Conservation (phyloP, 805 yeast species). For the Kodamaea restingae region DNA sequence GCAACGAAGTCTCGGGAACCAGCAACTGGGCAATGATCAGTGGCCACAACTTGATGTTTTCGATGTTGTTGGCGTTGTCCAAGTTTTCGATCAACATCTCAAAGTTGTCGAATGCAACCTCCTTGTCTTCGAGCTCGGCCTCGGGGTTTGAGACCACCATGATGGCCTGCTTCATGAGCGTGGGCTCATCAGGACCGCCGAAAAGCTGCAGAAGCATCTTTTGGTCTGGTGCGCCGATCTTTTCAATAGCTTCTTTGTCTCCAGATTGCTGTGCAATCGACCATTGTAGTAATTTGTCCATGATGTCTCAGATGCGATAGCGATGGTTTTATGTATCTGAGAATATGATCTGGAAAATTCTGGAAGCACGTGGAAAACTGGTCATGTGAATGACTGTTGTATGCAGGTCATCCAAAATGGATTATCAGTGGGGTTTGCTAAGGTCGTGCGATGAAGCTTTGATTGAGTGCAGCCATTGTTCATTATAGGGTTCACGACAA, state of each 20-base stretch:
- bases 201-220: slow-evolving; percentile 73
- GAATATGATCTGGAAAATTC: not conserved
- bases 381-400: too few relatives aligned
- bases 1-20: slow-evolving; percentile 38
- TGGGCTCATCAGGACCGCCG: slow-evolving; percentile 79
- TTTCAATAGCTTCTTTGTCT: slow-evolving; percentile 62
- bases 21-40: slow-evolving; percentile 54
- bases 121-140: slow-evolving; percentile 57
- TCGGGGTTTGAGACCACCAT: slow-evolving; percentile 54
- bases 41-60: slow-evolving; percentile 78
- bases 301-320: slow-evolving; percentile 20
- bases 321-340: not conserved
- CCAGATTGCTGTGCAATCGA: slow-evolving; percentile 74
- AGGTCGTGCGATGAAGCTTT: too few relatives aligned
- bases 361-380: slow-evolving; percentile 1
- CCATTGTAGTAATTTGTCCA: slow-evolving; percentile 94
- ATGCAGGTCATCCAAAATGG: too few relatives aligned
- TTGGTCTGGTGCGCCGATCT: slow-evolving; percentile 74
- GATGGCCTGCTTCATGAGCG: slow-evolving; percentile 78
- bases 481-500: too few relatives aligned
- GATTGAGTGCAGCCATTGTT: too few relatives aligned
- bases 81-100: slow-evolving; percentile 91
- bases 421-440: not conserved
- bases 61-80: slow-evolving; percentile 92
- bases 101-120: slow-evolving; percentile 81